Percentiles rank a stretch among this genome's conserved stretches.
Conservation (phyloP, 2,329 filamentous ascomycete genomes). For the Trichoderma endophyticum region DNA sequence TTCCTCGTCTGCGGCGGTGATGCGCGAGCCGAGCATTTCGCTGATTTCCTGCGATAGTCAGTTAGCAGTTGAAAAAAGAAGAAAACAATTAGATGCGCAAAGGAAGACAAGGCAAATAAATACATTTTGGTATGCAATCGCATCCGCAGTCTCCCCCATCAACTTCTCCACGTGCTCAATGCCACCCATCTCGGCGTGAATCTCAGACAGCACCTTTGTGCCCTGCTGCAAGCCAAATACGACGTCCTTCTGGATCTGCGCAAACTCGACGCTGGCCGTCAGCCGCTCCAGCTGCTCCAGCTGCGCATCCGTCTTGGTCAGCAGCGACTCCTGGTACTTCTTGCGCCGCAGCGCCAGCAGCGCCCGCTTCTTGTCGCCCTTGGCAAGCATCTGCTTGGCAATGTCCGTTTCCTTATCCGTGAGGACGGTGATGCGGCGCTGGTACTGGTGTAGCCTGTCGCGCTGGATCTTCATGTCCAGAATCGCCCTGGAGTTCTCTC, state of each 20-base stretch:
- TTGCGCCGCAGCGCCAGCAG: slow-evolving; percentile 87
- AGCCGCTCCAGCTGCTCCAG: slow-evolving; percentile 91
- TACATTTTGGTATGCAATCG: slow-evolving; percentile 85
- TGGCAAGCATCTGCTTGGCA: slow-evolving; percentile 75
- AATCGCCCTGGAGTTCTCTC: slow-evolving; percentile 65
- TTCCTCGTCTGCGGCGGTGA: slow-evolving; percentile 94
- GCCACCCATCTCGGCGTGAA: slow-evolving; percentile 93
- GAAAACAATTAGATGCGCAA: neutral
- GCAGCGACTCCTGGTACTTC: slow-evolving; percentile 91
- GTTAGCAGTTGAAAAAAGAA: slow-evolving; percentile 12
- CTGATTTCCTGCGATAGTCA: slow-evolving; percentile 68
- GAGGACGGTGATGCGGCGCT: slow-evolving; percentile 80
- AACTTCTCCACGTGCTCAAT: slow-evolving; percentile 92
- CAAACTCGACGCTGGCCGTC: slow-evolving; percentile 88
- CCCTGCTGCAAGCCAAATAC: slow-evolving; percentile 90
- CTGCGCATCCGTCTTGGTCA: slow-evolving; percentile 86
- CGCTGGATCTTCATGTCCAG: slow-evolving; percentile 97
- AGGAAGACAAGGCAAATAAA: neutral
- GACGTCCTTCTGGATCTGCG: slow-evolving; percentile 94
- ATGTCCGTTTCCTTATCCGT: slow-evolving; percentile 85
- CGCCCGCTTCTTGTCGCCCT: slow-evolving; percentile 76
- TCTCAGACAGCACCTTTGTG: slow-evolving; percentile 82
- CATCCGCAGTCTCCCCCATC: slow-evolving; percentile 88
- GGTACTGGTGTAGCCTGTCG: slow-evolving; percentile 95
- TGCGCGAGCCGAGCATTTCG: slow-evolving; percentile 81